These are phyloP conservation scores for Botrytis hyacinthi DNA, from an alignment of 2,329 filamentous ascomycete species.

Conservation along the genomic window DNA sequence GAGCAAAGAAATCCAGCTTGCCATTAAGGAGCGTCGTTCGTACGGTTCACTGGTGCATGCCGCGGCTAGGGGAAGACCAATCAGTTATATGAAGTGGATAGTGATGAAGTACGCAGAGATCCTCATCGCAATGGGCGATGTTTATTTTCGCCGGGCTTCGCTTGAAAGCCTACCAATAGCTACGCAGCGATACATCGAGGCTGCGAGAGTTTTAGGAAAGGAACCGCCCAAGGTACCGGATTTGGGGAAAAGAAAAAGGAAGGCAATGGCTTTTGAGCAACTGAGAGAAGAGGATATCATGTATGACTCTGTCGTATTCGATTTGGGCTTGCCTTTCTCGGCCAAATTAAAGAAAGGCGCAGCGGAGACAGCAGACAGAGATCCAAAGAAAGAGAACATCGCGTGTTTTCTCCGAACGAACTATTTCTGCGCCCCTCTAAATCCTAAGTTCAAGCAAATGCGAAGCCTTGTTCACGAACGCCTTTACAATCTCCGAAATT, in stretches of 20 bases:
- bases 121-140: conserved; percentile 37
- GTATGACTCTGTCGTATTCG: not conserved
- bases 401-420: not conserved
- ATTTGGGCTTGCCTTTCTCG: not conserved
- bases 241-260: not conserved
- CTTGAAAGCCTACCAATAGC: conserved; percentile 38
- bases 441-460: conserved; percentile 7
- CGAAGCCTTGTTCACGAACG: conserved; percentile 1
- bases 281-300: not conserved
- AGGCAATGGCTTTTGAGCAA: not conserved
- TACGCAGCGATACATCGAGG: conserved; percentile 36
- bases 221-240: not conserved
- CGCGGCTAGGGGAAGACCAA: conserved; percentile 31
- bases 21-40: not conserved
- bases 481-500: not conserved
- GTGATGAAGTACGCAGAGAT: conserved; percentile 40
- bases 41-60: conserved; percentile 34
- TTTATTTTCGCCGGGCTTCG: conserved; percentile 34
- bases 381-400: not conserved
- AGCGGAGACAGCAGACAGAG: not conserved
- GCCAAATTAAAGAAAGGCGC: not conserved
- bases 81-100: conserved; percentile 39
- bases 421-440: not conserved
- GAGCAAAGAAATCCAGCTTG: not conserved
- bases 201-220: conserved; percentile 34